A percentile compares a stretch with the other conserved stretches of the same genome.
These are phyloP conservation scores for Fusarium dimerum DNA, from an alignment of 2,329 filamentous ascomycete species.

Conservation along the genomic window DNA sequence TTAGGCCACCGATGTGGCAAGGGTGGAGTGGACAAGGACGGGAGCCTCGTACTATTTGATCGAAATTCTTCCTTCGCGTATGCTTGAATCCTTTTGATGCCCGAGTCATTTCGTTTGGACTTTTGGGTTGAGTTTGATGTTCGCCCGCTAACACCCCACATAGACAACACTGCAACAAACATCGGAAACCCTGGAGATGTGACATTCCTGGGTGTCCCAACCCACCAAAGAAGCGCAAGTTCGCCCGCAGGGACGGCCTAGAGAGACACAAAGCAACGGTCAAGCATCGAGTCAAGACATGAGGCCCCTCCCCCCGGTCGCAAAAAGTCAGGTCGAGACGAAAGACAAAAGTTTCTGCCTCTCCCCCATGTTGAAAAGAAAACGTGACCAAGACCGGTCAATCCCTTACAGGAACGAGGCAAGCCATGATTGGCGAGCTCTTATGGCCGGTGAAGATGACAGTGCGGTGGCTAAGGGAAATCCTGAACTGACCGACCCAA, in stretches of 20 bases:
- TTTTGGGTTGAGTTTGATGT: conserved; percentile 1
- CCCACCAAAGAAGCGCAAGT: conserved; percentile 42
- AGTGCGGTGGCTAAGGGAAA: neutral
- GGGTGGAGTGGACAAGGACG: conserved; percentile 42
- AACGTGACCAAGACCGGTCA: conserved; percentile 28
- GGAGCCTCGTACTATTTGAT: conserved; percentile 41
- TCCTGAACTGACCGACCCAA: neutral
- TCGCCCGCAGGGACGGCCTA: conserved; percentile 44
- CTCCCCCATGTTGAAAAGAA: conserved; percentile 14
- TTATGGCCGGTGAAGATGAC: neutral
- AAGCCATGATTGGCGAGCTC: neutral
- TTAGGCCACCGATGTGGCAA: conserved; percentile 39
- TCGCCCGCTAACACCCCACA: conserved; percentile 18
- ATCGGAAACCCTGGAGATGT: conserved; percentile 44
- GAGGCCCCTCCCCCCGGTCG: conserved; percentile 15
- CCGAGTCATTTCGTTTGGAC: conserved; percentile 4
- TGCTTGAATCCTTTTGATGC: conserved; percentile 12
- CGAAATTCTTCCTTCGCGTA: conserved; percentile 45
- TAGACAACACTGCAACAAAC: conserved; percentile 46
- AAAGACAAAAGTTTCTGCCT: neutral
- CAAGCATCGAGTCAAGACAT: conserved; percentile 37
- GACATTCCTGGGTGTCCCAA: conserved; percentile 42
- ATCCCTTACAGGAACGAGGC: conserved; percentile 13
- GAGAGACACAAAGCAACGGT: conserved; percentile 43
- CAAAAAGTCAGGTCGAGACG: neutral